A percentile compares a stretch with the other conserved stretches of the same genome.
phyloP scores from a whole-genome alignment of 768 basidiomycete genomes.

The Psilocybe tampanensis region DNA sequence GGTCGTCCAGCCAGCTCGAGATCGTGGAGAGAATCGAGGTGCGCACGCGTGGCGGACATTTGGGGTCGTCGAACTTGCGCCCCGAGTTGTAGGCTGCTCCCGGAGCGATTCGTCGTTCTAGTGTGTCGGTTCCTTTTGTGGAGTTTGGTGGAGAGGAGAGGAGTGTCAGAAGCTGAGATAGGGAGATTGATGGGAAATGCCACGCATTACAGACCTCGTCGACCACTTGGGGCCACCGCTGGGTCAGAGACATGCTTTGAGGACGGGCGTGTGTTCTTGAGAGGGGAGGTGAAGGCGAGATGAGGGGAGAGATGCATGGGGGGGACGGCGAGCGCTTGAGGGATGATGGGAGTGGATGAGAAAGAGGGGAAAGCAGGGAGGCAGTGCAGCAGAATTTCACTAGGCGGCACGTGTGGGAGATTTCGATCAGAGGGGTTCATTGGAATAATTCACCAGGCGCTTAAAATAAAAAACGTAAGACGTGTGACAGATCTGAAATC shows the following conservation, averaged over 20 bases:
- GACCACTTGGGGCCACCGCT: slow-evolving; percentile 19
- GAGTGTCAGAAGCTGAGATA: not conserved
- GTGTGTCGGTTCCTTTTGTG: slow-evolving; percentile 27
- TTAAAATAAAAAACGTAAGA: slow-evolving; percentile 6
- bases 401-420: slow-evolving; percentile 14
- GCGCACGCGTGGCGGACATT: slow-evolving; percentile 25
- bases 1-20: slow-evolving; percentile 23
- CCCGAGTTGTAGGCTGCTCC: slow-evolving; percentile 28
- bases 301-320: slow-evolving; percentile 10
- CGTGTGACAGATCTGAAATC: slow-evolving; percentile 1
- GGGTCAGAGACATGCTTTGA: slow-evolving; percentile 10
- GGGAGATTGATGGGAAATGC: not conserved
- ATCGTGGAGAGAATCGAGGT: slow-evolving; percentile 22
- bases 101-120: slow-evolving; percentile 28
- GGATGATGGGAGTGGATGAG: slow-evolving; percentile 14
- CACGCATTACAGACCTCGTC: slow-evolving; percentile 17
- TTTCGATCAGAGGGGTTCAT: not conserved
- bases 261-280: slow-evolving; percentile 6
- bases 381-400: not conserved
- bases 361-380: not conserved
- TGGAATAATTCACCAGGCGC: slow-evolving; percentile 8
- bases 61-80: slow-evolving; percentile 23
- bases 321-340: slow-evolving; percentile 19
- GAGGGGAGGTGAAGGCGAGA: slow-evolving; percentile 5
- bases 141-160: not conserved